Base-by-base conservation (phyloP, 192 early-diverging fungal species). In the Umbelopsis sp. region DNA sequence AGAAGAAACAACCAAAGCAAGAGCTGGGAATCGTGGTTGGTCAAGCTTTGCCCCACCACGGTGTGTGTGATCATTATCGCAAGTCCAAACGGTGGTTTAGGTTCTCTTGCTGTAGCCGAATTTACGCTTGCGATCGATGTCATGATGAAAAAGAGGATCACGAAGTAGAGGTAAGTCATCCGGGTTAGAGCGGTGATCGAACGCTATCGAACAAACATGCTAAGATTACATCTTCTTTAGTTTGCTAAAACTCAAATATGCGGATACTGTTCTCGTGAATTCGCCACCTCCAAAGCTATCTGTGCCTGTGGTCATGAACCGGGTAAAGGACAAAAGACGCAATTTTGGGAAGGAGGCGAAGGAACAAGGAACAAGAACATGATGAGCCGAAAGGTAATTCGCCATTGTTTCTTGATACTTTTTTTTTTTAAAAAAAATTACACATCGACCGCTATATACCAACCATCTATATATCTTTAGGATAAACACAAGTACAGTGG, bases 291-390 rank as follows among this genome's bases (percentile, higher is more conserved):
- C 69, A 71, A 80, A 74, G 73, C 52, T 68, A 80, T 30, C 11
- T 89, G 85, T 85, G 80, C 70, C 8, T 96, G 95, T 76, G 93
- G 91, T 3, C 78, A 84, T 58, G 88, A 86, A 68, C 80, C 92
- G 22, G 82, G 82, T 45, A 87, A 85, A 4, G 27, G 16, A 1
- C 55, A 61, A 18, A 33, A 25, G 11, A 80, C 86, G 18, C 82
- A 86, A 6, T 97, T 92, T 69, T 97, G 96, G 96, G 93, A 97
- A 78, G 96, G 95, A 49, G 95, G 96, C 13, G 82, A 91, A 25
- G 96, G 96, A 5, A 91, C 91, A 22, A 80, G 96, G 7, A 89
- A 95, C 67, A 80, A 79, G 46, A 68, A 68, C 8, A 68, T 79
- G 22, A 95, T 98, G 96, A 91, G 79, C 68, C 77, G 87, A 35